These are phyloP conservation scores for Aspergillus aculeatinus DNA, from an alignment of 2,329 filamentous ascomycete genomes.

Conservation along the genomic window DNA sequence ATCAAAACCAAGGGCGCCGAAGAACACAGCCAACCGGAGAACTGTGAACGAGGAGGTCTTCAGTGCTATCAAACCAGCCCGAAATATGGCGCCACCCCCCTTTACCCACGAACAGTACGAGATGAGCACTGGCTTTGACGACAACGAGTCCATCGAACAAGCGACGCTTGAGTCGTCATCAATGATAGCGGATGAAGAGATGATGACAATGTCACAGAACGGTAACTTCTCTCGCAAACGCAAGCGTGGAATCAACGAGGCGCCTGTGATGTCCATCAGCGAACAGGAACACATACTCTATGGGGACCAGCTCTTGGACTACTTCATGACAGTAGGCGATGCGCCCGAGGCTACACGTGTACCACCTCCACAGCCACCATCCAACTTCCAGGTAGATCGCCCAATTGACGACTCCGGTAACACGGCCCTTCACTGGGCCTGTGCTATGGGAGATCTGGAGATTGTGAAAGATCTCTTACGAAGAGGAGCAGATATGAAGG, in stretches of 20 bases:
- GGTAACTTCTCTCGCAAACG: slow-evolving; percentile 64
- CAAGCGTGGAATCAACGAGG: slow-evolving; percentile 70
- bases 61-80: slow-evolving; percentile 31
- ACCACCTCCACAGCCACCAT: slow-evolving; percentile 72
- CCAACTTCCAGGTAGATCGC: slow-evolving; percentile 84
- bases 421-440: slow-evolving; percentile 94
- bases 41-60: slow-evolving; percentile 38
- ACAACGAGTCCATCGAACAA: slow-evolving; percentile 81
- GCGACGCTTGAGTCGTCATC: slow-evolving; percentile 79
- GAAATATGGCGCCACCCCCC: slow-evolving; percentile 36
- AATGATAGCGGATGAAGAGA: slow-evolving; percentile 80
- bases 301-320: slow-evolving; percentile 89
- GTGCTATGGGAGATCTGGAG: slow-evolving; percentile 92
- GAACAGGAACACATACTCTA: slow-evolving; percentile 88
- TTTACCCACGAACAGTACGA: slow-evolving; percentile 64
- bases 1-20: slow-evolving; percentile 77
- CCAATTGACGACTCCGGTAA: slow-evolving; percentile 92
- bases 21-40: slow-evolving; percentile 64
- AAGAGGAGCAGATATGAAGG: slow-evolving; percentile 72
- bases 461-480: slow-evolving; percentile 84
- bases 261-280: slow-evolving; percentile 54
- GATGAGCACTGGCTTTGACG: slow-evolving; percentile 63
- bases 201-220: slow-evolving; percentile 67
- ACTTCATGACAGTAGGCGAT: slow-evolving; percentile 85
- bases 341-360: slow-evolving; percentile 61